Conservation (phyloP, 2,329 filamentous ascomycete genomes). For the Fusarium azukiicola region DNA sequence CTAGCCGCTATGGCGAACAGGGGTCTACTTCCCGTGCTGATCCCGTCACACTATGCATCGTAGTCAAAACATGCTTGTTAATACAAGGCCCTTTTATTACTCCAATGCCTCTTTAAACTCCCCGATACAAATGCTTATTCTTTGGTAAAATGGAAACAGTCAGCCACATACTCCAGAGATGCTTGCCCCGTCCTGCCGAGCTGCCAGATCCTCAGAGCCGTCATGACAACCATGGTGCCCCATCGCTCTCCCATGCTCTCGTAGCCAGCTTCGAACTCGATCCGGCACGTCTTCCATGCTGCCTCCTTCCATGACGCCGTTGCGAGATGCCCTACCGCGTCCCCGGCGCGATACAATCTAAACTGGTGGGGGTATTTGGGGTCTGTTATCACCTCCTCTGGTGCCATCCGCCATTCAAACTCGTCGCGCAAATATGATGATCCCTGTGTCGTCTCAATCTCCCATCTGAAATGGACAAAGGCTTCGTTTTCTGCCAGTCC, state of each 20-base stretch:
- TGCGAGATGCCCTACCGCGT: conserved; percentile 36
- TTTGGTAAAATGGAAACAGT: conserved; percentile 24
- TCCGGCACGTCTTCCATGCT: conserved; percentile 47
- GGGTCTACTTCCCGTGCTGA: neutral
- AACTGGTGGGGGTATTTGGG: conserved; percentile 45
- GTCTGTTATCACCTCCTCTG: conserved; percentile 33
- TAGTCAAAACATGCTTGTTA: neutral
- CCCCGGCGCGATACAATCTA: conserved; percentile 45
- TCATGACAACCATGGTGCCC: conserved; percentile 46
- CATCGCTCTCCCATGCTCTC: conserved; percentile 39
- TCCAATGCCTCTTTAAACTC: conserved; percentile 14
- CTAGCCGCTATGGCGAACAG: too few species aligned
- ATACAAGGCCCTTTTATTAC: conserved; percentile 13
- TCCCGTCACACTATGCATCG: neutral
- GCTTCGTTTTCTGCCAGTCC: conserved; percentile 38
- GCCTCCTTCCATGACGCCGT: conserved; percentile 47
- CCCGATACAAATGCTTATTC: conserved; percentile 16
- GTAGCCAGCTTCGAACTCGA: conserved; percentile 44
- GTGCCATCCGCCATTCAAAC: conserved; percentile 46
- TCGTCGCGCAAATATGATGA: conserved; percentile 38
- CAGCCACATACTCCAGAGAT: conserved; percentile 44
- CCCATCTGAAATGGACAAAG: conserved; percentile 43
- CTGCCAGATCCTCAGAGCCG: conserved; percentile 47
- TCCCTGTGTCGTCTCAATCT: conserved; percentile 40
- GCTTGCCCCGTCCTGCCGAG: conserved; percentile 47